Evolutionary conservation across 805 yeast genomes (phyloP), one percentile per base, ranked within the genome.

Genomic region (Brettanomyces bruxellensis): DNA sequence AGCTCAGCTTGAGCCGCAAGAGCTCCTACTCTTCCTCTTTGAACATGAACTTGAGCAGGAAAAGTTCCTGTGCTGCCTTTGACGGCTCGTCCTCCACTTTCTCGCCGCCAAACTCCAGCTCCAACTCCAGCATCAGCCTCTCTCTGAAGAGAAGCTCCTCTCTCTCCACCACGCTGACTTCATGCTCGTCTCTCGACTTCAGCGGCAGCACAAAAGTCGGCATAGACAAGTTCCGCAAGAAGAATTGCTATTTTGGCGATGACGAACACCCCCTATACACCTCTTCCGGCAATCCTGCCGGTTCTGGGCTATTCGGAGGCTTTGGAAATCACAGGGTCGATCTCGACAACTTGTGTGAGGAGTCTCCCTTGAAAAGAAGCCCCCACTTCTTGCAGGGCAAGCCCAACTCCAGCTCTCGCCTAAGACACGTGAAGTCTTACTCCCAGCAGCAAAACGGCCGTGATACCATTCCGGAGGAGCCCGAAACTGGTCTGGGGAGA

Each of bases 1-100:
- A 60, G 49, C 45, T 61, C 50, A 57, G 50, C 32, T 48, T 59
- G 40, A 61, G 57, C 43, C 51, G 64, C 36, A 54, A 53, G 44
- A 56, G 49, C 49, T 59, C 64, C 13, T 48, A 45, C 23, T 42
- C 41, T 38, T 46, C 51, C n/a, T 48, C 54, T 9, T 13, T 42
- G 25, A 25, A 34, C 34, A 40, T 49, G 18, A 49, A 49, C 24
- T 40, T 49, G 23, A 51, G 51, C 28, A 45, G 53, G 23, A 49
- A 49, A 30, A 44, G 34, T 23, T 51, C 54, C 22, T 48, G 47
- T 38, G 45, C 49, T 25, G 41, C 48, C 28, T 46, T 46, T n/a
- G 48, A 14, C 7, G 25, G n/a, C 7, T 12, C 25, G 11, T 7
- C 25, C 11, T 18, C 23, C 25, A 12, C 13, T 12, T 18, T 13